phyloP scores from a whole-genome alignment of 306 rosid genomes.

The Quillaja saponaria region DNA sequence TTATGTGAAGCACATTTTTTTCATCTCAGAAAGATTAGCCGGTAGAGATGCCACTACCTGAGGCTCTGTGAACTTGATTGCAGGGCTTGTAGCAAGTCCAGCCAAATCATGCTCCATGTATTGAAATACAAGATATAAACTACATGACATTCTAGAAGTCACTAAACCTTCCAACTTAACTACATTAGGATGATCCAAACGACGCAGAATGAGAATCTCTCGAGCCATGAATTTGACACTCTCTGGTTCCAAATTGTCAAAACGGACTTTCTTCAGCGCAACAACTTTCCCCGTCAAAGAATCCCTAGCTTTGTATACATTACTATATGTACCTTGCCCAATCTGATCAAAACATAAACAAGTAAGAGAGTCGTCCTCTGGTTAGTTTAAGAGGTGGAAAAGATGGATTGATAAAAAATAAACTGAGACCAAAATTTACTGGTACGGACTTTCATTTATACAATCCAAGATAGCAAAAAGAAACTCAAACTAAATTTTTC shows the following conservation, averaged over 20 bases:
- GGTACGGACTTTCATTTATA: conserved; percentile 15
- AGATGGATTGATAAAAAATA: not conserved
- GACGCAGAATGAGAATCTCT: conserved; percentile 83
- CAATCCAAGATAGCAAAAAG: not conserved
- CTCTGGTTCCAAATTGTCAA: conserved; percentile 91
- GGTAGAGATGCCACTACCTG: conserved; percentile 51
- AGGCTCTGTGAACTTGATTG: conserved; percentile 72
- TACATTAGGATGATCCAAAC: conserved; percentile 85
- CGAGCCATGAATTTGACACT: conserved; percentile 94
- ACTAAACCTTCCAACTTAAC: conserved; percentile 85
- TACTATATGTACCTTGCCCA: conserved; percentile 93
- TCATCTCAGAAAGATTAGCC: conserved; percentile 15
- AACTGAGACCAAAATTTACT: not conserved
- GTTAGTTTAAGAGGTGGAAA: conserved; percentile 3
- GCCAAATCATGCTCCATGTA: conserved; percentile 96
- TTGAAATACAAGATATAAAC: conserved; percentile 78
- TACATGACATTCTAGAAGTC: conserved; percentile 88
- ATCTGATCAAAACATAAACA: conserved; percentile 52
- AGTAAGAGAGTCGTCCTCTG: conserved; percentile 26
- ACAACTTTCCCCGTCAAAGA: conserved; percentile 70
- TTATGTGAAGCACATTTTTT: conserved; percentile 13
- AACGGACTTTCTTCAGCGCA: conserved; percentile 85
- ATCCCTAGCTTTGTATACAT: conserved; percentile 95
- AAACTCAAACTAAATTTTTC: not conserved
- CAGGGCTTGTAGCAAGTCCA: conserved; percentile 84